A percentile compares a stretch with the other conserved stretches of the same genome.
These are phyloP conservation scores for Zymoseptoria crescenta DNA, from an alignment of 2,329 filamentous ascomycete genomes.

Conservation along the genomic window DNA sequence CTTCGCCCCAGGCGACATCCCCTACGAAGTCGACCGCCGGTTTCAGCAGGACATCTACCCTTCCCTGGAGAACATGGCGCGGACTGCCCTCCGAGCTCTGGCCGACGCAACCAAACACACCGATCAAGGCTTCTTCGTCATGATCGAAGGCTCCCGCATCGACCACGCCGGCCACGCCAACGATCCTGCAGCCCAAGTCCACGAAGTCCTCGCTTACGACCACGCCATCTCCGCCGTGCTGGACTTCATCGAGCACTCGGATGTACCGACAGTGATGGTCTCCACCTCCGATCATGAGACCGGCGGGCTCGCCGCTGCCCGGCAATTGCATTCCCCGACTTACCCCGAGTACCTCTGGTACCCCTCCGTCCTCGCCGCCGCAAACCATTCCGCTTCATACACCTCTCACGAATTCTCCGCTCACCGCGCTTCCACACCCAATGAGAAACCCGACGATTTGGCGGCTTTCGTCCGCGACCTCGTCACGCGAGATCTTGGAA, in stretches of 20 bases:
- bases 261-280: conserved; percentile 71
- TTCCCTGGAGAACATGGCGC: conserved; percentile 83
- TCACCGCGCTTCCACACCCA: conserved; percentile 33
- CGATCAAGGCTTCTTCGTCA: conserved; percentile 93
- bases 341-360: conserved; percentile 74
- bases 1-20: conserved; percentile 74
- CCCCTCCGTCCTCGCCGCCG: conserved; percentile 71
- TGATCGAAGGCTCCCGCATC: conserved; percentile 95
- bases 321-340: conserved; percentile 52
- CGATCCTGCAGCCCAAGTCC: conserved; percentile 50
- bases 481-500: conserved; percentile 63
- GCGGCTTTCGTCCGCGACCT: conserved; percentile 60
- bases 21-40: conserved; percentile 85
- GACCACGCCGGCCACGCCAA: conserved; percentile 76
- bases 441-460: conserved; percentile 11
- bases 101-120: conserved; percentile 72
- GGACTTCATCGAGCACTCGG: conserved; percentile 70
- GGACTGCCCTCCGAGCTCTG: conserved; percentile 70
- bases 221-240: conserved; percentile 72
- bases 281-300: conserved; percentile 95
- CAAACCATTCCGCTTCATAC: conserved; percentile 65
- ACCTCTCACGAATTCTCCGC: conserved; percentile 55
- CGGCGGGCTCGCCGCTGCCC: conserved; percentile 73
- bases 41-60: conserved; percentile 74
- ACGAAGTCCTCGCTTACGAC: conserved; percentile 94